Base-by-base conservation (phyloP, 495 filamentous ascomycete genomes). In the Pseudomonodictys pantanalensis region DNA sequence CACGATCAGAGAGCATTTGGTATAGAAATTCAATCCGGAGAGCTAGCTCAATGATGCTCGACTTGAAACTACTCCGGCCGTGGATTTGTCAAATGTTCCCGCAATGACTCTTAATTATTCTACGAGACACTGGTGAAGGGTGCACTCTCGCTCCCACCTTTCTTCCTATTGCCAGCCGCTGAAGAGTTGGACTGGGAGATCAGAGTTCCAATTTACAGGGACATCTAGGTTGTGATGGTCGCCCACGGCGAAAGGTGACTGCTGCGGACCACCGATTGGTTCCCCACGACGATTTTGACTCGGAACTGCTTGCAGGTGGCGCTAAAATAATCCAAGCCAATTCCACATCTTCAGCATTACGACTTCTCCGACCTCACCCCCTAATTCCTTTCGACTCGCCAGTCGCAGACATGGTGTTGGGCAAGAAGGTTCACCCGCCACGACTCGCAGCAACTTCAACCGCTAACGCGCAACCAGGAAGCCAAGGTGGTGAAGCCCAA, bases 351-450 rank as follows among this genome's bases (percentile, higher is more conserved):
- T 8, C 47, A 6, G 24, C 17, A 23, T 24, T 15, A 10, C 12
- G 6, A 18, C 47, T 18, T 30, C 20, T 6, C 47, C 47, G 25
- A 17, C 24, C 24, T 50, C 38, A 41, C 5, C 38, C 38, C 15
- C 38, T 18, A 41, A 12, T 15, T 41, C 20, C 4, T 41, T 41
- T 41, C n/a, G n/a, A n/a, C n/a, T n/a, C n/a, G 38, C 38, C 38
- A 18, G 38, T 41, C 38, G 24, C 47, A 50, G 23, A n/a, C 9
- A 50, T 50, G 47, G 47, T 25, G n/a, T n/a, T n/a, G 28, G 47
- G 47, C 23, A 50, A 17, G 25, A 50, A 29, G 24, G 47, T 50
- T 4, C 2, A 20, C 17, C 29, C 2, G 8, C 2, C 47, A 8
- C 22, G 9, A 41, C 15, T 41, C 5, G 5, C 20, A 4, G 15